Evolutionary conservation across 140 eudicot genomes (phyloP).

Genomic region (Anethum foeniculum): DNA sequence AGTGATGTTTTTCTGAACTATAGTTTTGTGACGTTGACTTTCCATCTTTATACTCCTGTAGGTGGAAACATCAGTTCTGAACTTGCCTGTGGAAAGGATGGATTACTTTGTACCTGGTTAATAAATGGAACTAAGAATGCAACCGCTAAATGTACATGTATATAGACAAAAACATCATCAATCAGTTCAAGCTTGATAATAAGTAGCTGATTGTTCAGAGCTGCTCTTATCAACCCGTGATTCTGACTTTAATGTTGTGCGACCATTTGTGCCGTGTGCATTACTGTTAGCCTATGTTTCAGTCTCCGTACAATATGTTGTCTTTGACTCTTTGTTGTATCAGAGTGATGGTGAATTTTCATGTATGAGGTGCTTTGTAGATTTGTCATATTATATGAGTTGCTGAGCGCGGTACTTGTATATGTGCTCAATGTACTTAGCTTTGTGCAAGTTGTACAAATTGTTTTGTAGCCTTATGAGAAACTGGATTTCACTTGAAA

Average conservation of each 20-base stretch:
- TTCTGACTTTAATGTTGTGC: neutral
- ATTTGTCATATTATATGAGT: neutral
- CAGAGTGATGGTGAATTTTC: neutral
- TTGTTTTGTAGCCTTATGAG: too few species aligned
- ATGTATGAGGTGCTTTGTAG: neutral
- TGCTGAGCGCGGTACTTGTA: neutral
- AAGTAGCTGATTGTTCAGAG: neutral
- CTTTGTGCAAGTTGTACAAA: neutral
- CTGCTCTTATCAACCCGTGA: neutral
- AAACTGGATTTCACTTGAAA: too few species aligned
- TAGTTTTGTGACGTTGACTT: neutral
- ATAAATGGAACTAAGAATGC: neutral
- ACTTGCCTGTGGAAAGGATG: constrained; percentile 95
- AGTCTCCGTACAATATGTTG: neutral
- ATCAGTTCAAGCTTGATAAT: constrained; percentile 10
- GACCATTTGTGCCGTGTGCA: neutral
- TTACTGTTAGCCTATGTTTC: neutral
- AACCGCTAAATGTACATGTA: neutral
- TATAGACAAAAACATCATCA: neutral
- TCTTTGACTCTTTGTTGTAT: neutral
- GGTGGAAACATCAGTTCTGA: constrained; percentile 86
- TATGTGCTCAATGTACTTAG: neutral
- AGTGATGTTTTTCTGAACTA: neutral
- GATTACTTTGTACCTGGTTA: constrained; percentile 91
- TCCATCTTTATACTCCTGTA: constrained; percentile 9